Conservation (phyloP, 768 basidiomycete genomes). For the Leccinum uliginosum region DNA sequence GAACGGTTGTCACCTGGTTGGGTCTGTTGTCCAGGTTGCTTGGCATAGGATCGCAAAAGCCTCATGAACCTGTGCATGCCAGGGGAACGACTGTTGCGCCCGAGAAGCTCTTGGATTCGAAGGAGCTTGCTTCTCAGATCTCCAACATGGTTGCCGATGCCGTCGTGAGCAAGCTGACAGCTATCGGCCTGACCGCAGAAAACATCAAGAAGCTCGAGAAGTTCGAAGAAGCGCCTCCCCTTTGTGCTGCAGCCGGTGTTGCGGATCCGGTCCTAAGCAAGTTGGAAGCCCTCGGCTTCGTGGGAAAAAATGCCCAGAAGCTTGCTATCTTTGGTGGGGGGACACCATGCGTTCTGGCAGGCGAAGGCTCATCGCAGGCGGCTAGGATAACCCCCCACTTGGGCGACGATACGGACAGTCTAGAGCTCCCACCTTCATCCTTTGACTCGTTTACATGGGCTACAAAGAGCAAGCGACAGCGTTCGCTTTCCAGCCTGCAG, state of each 20-base stretch:
- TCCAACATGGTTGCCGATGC: not conserved
- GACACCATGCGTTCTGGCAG: not conserved
- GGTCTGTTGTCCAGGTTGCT: not conserved
- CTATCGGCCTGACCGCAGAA: no score
- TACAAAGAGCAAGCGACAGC: not conserved
- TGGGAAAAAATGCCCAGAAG: not conserved
- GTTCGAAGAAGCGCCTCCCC: not conserved
- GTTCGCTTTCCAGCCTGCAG: not conserved
- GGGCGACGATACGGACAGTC: not conserved
- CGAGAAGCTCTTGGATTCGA: not conserved
- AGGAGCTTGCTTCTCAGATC: not conserved
- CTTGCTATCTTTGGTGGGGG: not conserved
- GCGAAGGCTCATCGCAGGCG: not conserved
- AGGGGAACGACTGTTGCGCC: not conserved
- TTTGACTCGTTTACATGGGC: not conserved
- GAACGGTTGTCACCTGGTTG: no score
- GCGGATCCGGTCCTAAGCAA: not conserved
- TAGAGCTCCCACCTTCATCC: not conserved
- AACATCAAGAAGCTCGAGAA: not conserved
- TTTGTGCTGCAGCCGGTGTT: not conserved
- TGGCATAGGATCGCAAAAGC: not conserved
- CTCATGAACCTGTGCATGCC: not conserved
- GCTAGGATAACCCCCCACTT: not conserved
- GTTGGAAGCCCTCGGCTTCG: not conserved
- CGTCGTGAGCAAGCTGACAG: not conserved